Evolutionary conservation across 768 basidiomycete genomes (phyloP).

Genomic region (Leccinum olivaceopallidum): DNA sequence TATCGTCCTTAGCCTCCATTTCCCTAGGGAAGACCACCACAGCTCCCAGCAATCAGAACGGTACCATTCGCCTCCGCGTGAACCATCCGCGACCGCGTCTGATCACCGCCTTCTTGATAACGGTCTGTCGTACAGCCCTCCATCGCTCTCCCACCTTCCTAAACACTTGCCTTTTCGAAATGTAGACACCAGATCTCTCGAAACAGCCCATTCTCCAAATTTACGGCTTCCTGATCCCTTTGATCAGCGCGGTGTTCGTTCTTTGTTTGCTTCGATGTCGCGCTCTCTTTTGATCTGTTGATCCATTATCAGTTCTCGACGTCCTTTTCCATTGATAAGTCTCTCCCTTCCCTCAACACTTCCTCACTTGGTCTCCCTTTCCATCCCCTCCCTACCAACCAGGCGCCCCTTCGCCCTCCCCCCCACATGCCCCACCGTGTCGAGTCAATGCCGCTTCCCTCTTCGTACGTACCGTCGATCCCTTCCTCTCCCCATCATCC

Average conservation of each 20-base stretch:
- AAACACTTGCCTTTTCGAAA: conserved; percentile 31
- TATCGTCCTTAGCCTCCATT: conserved; percentile 16
- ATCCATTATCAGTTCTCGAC: conserved; percentile 41
- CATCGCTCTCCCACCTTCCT: conserved; percentile 27
- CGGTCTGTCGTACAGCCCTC: conserved; percentile 27
- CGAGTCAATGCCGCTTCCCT: conserved; percentile 36
- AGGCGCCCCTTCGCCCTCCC: conserved; percentile 14
- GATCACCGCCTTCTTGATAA: conserved; percentile 37
- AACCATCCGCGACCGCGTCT: conserved; percentile 24
- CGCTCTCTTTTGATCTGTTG: conserved; percentile 41
- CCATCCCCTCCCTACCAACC: conserved; percentile 17
- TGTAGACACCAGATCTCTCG: conserved; percentile 33
- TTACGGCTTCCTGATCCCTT: conserved; percentile 33
- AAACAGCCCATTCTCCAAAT: conserved; percentile 36
- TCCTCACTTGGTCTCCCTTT: conserved; percentile 24
- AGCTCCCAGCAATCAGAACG: conserved; percentile 24
- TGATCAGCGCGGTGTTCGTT: conserved; percentile 39
- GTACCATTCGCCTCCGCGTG: conserved; percentile 23
- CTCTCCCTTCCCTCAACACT: conserved; percentile 24
- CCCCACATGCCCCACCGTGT: conserved; percentile 54
- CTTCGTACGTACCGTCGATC: conserved; percentile 34
- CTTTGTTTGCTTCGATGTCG: conserved; percentile 33
- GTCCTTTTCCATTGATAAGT: conserved; percentile 39
- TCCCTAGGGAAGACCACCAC: conserved; percentile 31
- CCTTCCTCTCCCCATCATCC: conserved; percentile 29